Evolutionary conservation across 2,329 filamentous ascomycete genomes (phyloP), one percentile per base, ranked within the genome.

Genomic region (Aspergillus vadensis): DNA sequence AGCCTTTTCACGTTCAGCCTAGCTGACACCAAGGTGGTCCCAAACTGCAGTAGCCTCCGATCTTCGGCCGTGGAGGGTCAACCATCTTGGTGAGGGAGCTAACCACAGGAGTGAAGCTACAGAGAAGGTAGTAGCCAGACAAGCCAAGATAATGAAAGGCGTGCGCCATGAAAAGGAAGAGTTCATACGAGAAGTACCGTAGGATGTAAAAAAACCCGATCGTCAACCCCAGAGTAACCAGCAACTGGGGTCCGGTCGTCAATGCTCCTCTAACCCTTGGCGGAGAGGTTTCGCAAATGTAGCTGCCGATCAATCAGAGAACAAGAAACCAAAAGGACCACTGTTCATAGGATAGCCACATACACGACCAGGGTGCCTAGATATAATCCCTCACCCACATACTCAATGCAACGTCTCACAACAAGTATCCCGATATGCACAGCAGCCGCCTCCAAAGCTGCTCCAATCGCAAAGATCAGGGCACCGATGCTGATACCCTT

Each of bases 271-370:
- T 74, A 4, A 76, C 71, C 4, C 72, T 74, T 1, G 80, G 74
- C 0, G 85, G 86, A 1, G 85, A 82, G 15, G 88, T 85, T 69
- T 89, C 86, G 59, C 83, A 83, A 25, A 88, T 84, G 63, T 88
- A 68, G 6, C 63, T 68, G 38, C 5, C n/a, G 15, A 10, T 23
- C 12, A 14, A 36, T 61, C 15, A 65, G 61, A 30, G 32, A 17
- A 27, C 14, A 86, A 3, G 69, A 71, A 52, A 25, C n/a, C 8
- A 4, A 25, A 14, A 57, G 21, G 10, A 56, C 12, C 5, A 12
- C 10, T n/a, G 17, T 51, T 17, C 12, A 14, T 5, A 38, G 19
- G 44, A 17, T 2, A 19, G 23, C 12, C 9, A 57, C 62, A 19
- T 64, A 81, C 68, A 87, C 84, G 9, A 80, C 77, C 23, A 85